A percentile compares a stretch with the other conserved stretches of the same genome.
Evolutionary conservation across 441 rosid genomes (phyloP).

Genomic region (Hura crepitans): DNA sequence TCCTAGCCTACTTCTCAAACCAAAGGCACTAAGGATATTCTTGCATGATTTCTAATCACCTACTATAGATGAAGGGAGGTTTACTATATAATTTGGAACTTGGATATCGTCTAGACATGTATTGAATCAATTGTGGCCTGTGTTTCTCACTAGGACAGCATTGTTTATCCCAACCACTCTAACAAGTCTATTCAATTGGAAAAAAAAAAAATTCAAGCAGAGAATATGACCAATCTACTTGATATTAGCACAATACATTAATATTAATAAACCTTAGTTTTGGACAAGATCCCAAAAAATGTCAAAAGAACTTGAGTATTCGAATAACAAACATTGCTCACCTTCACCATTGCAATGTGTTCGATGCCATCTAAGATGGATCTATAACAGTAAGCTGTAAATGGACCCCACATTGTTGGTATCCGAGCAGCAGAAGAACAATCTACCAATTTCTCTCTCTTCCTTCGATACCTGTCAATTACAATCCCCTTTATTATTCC

Average conservation of each 20-base stretch:
- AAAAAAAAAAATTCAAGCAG: too few relatives aligned
- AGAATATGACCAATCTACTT: neutral
- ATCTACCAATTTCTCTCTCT: conserved; percentile 69
- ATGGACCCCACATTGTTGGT: conserved; percentile 92
- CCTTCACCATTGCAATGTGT: conserved; percentile 97
- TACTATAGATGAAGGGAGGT: neutral
- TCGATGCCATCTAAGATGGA: conserved; percentile 78
- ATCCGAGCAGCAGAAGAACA: conserved; percentile 67
- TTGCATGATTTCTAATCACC: neutral
- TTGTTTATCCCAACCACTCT: neutral
- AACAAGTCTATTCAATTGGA: neutral
- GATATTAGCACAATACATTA: neutral
- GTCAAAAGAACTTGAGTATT: neutral
- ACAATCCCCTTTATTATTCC: conserved; percentile 9
- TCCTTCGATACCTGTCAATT: conserved; percentile 65
- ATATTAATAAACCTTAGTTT: neutral
- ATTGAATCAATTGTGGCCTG: neutral
- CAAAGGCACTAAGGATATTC: neutral
- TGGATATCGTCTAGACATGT: neutral
- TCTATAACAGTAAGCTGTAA: conserved; percentile 73
- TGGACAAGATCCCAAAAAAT: neutral
- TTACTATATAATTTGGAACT: neutral
- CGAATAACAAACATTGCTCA: conserved; percentile 29
- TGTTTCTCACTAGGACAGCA: neutral
- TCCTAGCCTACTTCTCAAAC: neutral